Evolutionary conservation across 1,284 basidiomycete species (phyloP).

Genomic region (Trichosporon ovoides): DNA sequence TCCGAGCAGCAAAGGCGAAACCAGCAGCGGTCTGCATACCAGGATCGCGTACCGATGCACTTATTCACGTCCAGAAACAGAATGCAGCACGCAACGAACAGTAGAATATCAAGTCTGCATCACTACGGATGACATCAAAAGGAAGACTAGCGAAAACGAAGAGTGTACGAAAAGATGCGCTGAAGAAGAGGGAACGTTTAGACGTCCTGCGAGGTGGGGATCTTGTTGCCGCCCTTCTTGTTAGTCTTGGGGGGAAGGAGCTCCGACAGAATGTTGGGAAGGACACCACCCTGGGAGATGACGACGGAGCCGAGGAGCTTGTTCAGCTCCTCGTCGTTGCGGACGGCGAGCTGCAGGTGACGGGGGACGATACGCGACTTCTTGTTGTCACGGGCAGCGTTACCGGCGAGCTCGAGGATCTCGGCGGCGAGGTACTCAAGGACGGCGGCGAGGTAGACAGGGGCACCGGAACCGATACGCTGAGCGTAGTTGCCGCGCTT

Average conservation of each 20-base stretch:
- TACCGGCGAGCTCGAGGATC: slow-evolving; percentile 80
- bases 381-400: slow-evolving; percentile 58
- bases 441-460: slow-evolving; percentile 73
- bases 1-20: too few species aligned
- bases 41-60: background rate
- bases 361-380: slow-evolving; percentile 89
- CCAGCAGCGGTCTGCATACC: too few species aligned
- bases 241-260: slow-evolving; percentile 62
- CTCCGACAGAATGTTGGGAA: slow-evolving; percentile 65
- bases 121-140: slow-evolving; percentile 27
- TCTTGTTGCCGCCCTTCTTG: slow-evolving; percentile 52
- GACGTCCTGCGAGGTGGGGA: slow-evolving; percentile 27
- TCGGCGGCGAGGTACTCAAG: slow-evolving; percentile 67
- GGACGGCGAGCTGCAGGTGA: slow-evolving; percentile 82
- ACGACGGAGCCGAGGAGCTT: slow-evolving; percentile 65
- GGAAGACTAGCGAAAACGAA: slow-evolving; percentile 37
- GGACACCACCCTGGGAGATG: slow-evolving; percentile 86
- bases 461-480: slow-evolving; percentile 53
- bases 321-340: slow-evolving; percentile 70
- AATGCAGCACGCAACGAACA: background rate
- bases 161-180: background rate
- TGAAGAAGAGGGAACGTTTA: slow-evolving; percentile 16
- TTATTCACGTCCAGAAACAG: background rate
- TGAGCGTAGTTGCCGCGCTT: slow-evolving; percentile 81
- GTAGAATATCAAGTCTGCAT: slow-evolving; percentile 17